These are phyloP conservation scores for Ziziphus jujuba DNA, from an alignment of 306 rosid species.

Conservation along the genomic window DNA sequence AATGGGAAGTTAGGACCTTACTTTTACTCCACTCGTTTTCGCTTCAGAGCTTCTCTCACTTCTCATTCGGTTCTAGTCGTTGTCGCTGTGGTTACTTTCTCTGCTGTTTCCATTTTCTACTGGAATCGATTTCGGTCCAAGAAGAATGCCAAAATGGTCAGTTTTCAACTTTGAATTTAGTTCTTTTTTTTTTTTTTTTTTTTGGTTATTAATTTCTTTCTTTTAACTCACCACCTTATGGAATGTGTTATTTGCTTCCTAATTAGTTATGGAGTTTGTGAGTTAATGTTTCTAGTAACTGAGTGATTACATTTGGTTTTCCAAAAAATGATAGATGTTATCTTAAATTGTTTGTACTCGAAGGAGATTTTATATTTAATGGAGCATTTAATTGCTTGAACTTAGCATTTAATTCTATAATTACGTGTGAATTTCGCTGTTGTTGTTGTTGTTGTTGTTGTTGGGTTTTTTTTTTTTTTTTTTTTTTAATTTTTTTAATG, in stretches of 20 bases:
- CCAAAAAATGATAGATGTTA: not conserved
- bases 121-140: constrained; percentile 44
- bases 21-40: constrained; percentile 47
- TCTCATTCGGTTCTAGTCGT: constrained; percentile 50
- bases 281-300: no score
- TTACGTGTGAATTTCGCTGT: no score
- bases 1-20: constrained; percentile 15
- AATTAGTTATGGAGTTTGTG: no score
- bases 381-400: no score
- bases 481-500: no score
- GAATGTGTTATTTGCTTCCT: not conserved
- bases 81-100: constrained; percentile 58
- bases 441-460: no score
- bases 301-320: no score
- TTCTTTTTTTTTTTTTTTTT: not conserved
- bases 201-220: not conserved
- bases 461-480: no score
- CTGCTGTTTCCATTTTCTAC: constrained; percentile 63
- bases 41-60: constrained; percentile 54
- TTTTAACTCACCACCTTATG: not conserved
- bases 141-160: constrained; percentile 53
- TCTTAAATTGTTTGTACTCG: not conserved
- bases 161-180: not conserved
- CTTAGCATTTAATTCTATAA: no score
- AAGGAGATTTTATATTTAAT: not conserved